A percentile compares a stretch with the other conserved stretches of the same genome.
Evolutionary conservation across 257 asterid genomes (phyloP).

Genomic region (Lycium barbarum): DNA sequence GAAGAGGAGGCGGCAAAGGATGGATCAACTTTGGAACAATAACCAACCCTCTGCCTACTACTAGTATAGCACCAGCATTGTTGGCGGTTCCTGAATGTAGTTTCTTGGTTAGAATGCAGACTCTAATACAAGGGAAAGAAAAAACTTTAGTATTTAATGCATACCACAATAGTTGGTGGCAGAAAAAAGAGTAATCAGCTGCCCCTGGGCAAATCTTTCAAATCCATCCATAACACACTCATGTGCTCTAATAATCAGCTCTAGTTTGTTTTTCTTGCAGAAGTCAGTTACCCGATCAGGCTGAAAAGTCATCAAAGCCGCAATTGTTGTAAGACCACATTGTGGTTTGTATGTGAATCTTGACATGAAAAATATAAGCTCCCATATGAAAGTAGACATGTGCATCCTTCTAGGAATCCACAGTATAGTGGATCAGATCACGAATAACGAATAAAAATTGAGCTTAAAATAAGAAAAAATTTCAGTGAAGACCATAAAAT

Average conservation of each 20-base stretch:
- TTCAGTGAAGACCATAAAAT: not conserved
- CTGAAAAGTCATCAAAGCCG: slow-evolving; percentile 50
- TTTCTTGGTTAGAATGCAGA: slow-evolving; percentile 35
- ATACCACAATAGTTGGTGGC: slow-evolving; percentile 99
- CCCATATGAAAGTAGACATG: not conserved
- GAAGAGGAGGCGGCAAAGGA: slow-evolving; percentile 97
- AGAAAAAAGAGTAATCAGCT: slow-evolving; percentile 93
- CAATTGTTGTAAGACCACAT: not conserved
- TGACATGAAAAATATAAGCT: slow-evolving; percentile 2
- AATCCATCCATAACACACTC: slow-evolving; percentile 99
- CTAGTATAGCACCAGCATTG: slow-evolving; percentile 97
- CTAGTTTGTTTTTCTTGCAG: slow-evolving; percentile 92
- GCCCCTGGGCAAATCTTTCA: slow-evolving; percentile 98
- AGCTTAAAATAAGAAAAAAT: not conserved
- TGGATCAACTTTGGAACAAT: slow-evolving; percentile 94
- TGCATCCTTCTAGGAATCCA: slow-evolving; percentile 13
- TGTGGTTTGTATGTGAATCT: not conserved
- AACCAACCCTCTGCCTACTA: slow-evolving; percentile 91
- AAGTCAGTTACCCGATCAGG: slow-evolving; percentile 98
- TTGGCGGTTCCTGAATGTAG: slow-evolving; percentile 84
- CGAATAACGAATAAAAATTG: not conserved
- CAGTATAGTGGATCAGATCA: slow-evolving; percentile 31
- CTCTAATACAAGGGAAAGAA: slow-evolving; percentile 22
- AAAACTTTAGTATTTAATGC: slow-evolving; percentile 17
- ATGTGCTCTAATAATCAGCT: slow-evolving; percentile 94